These are phyloP conservation scores for Globisporangium paroecandrum DNA, from an alignment of 352 stramenopile species.

Conservation along the genomic window DNA sequence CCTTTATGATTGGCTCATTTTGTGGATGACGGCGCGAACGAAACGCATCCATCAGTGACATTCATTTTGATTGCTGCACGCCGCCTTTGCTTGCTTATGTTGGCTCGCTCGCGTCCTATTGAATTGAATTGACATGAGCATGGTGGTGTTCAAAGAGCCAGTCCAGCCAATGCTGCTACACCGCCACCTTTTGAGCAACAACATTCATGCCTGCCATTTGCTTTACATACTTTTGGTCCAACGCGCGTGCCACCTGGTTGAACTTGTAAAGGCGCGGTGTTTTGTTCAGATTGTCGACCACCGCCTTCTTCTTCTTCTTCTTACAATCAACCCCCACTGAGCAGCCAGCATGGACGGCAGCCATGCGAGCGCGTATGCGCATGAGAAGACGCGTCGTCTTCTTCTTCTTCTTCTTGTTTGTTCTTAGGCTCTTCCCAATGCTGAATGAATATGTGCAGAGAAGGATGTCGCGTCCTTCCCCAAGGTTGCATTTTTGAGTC, in stretches of 20 bases:
- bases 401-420: not conserved
- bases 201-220: not conserved
- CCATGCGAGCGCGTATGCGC: not conserved
- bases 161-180: not conserved
- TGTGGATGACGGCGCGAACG: not conserved
- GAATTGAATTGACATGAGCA: not conserved
- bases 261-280: not conserved
- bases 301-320: not conserved
- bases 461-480: slow-evolving; percentile 2
- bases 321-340: not conserved
- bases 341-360: not conserved
- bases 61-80: not conserved
- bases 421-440: not conserved
- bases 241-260: not conserved
- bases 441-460: not conserved
- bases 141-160: not conserved
- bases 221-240: not conserved
- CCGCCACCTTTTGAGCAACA: not conserved
- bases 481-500: not conserved
- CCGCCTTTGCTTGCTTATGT: not conserved
- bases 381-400: not conserved
- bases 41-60: not conserved
- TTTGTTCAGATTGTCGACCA: not conserved
- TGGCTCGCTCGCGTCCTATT: not conserved
- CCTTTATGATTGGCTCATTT: not conserved